phyloP scores from a whole-genome alignment of 495 filamentous ascomycete genomes.

The Arthonia radiata region DNA sequence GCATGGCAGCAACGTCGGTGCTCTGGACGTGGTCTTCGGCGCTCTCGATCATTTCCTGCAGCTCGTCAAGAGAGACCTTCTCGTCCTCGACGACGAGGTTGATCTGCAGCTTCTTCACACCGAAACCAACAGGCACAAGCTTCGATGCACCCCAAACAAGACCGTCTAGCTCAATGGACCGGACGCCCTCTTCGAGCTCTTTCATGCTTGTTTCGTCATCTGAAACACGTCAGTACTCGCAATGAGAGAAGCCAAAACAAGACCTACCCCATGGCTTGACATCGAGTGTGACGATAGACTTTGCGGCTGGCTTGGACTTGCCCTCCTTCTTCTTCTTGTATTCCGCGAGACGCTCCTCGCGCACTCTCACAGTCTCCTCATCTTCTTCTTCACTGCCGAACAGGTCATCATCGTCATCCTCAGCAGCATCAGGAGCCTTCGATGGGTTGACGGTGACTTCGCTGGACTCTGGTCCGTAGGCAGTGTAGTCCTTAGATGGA shows the following conservation, averaged over 20 bases:
- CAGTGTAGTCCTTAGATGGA: conserved; percentile 59
- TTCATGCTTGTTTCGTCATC: conserved; percentile 87
- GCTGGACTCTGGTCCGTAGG: conserved; percentile 68
- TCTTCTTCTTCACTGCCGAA: conserved; percentile 90
- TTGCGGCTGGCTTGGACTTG: conserved; percentile 75
- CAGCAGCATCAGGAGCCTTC: conserved; percentile 45
- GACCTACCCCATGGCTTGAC: conserved; percentile 96
- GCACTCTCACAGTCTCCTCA: conserved; percentile 52
- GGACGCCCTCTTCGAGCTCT: conserved; percentile 58
- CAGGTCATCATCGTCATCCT: conserved; percentile 52
- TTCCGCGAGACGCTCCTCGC: conserved; percentile 68
- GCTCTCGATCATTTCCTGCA: conserved; percentile 65
- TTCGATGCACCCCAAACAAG: conserved; percentile 89
- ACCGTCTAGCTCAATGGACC: conserved; percentile 73
- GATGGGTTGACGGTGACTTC: conserved; percentile 60
- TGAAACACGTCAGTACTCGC: conserved; percentile 8
- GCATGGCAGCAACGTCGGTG: conserved; percentile 75
- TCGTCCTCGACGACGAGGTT: conserved; percentile 94
- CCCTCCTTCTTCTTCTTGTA: conserved; percentile 94
- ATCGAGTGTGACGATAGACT: conserved; percentile 85
- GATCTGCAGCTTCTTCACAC: conserved; percentile 99
- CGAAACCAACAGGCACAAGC: conserved; percentile 74
- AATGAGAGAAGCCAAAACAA: conserved; percentile 1
- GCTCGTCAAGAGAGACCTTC: conserved; percentile 69
- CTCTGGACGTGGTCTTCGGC: conserved; percentile 97